Conservation (phyloP, 768 basidiomycete species). For the Leucosporidium yakuticum region DNA sequence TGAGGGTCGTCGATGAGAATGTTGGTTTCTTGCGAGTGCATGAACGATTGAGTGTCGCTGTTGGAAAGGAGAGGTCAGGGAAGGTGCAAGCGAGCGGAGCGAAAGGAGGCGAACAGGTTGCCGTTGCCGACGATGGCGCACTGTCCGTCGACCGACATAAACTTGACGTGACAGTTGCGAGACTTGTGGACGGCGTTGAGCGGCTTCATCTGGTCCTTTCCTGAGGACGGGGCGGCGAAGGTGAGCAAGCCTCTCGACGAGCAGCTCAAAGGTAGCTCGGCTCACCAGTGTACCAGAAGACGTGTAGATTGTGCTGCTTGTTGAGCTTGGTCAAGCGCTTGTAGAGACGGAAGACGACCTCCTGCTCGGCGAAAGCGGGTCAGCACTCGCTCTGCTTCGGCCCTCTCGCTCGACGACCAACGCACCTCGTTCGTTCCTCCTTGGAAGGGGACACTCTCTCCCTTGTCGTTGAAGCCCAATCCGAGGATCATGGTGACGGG, state of each 20-base stretch:
- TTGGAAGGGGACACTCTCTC: conserved; percentile 60
- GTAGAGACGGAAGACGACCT: conserved; percentile 60
- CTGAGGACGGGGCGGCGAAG: neutral
- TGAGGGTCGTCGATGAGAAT: conserved; percentile 57
- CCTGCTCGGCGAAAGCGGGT: conserved; percentile 23
- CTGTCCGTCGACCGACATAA: conserved; percentile 61
- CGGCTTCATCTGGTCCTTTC: conserved; percentile 61
- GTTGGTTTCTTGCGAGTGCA: conserved; percentile 63
- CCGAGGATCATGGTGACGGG: conserved; percentile 59
- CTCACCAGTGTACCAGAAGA: conserved; percentile 55
- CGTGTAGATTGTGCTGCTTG: conserved; percentile 50
- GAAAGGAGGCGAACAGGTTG: conserved; percentile 48
- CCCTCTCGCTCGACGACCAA: neutral
- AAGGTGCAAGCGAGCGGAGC: neutral
- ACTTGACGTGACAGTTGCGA: conserved; percentile 66
- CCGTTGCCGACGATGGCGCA: conserved; percentile 65
- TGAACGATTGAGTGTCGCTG: conserved; percentile 56
- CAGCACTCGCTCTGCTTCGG: neutral
- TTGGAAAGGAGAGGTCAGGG: neutral
- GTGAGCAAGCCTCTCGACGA: neutral
- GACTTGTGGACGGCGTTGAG: conserved; percentile 62
- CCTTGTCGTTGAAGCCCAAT: conserved; percentile 52
- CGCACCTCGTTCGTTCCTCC: conserved; percentile 61
- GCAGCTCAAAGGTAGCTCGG: neutral
- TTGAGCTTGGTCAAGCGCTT: conserved; percentile 49